These are phyloP conservation scores for Trichoderma erinaceum DNA, from an alignment of 495 filamentous ascomycete species.

Conservation along the genomic window DNA sequence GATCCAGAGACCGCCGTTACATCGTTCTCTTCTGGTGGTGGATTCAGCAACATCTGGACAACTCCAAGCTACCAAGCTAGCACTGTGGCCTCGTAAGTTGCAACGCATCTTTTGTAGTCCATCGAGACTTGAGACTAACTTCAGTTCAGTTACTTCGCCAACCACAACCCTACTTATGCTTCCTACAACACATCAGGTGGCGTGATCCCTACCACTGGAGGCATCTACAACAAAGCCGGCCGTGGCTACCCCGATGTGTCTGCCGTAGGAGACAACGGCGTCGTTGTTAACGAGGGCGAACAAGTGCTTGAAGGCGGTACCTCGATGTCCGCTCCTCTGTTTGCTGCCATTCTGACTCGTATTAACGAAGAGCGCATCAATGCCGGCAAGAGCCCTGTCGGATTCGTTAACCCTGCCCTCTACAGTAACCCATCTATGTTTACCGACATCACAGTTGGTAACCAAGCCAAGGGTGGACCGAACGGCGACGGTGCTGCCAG, in stretches of 20 bases:
- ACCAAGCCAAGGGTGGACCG: constrained; percentile 47
- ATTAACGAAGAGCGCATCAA: constrained; percentile 58
- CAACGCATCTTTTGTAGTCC: not conserved
- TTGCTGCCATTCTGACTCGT: constrained; percentile 53
- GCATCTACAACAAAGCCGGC: constrained; percentile 49
- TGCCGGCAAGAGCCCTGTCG: constrained; percentile 46
- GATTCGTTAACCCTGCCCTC: constrained; percentile 66
- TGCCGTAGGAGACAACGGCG: constrained; percentile 41
- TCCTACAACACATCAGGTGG: constrained; percentile 6
- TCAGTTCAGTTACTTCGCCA: not conserved
- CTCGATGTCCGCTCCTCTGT: constrained; percentile 53
- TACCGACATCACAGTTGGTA: constrained; percentile 40
- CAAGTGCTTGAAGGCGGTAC: not conserved
- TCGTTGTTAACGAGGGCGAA: not conserved
- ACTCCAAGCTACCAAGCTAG: constrained; percentile 4
- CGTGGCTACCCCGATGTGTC: constrained; percentile 67
- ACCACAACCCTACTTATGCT: not conserved
- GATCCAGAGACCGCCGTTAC: constrained; percentile 6
- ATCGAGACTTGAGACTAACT: not conserved
- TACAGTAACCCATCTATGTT: constrained; percentile 34
- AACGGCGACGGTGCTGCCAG: constrained; percentile 16
- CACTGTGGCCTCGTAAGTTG: not conserved
- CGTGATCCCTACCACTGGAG: constrained; percentile 5
- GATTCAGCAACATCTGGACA: constrained; percentile 9
- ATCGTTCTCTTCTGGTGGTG: constrained; percentile 1